Base-by-base conservation (phyloP, 1,284 basidiomycete species). In the Cutaneotrichosporon curvatum region DNA sequence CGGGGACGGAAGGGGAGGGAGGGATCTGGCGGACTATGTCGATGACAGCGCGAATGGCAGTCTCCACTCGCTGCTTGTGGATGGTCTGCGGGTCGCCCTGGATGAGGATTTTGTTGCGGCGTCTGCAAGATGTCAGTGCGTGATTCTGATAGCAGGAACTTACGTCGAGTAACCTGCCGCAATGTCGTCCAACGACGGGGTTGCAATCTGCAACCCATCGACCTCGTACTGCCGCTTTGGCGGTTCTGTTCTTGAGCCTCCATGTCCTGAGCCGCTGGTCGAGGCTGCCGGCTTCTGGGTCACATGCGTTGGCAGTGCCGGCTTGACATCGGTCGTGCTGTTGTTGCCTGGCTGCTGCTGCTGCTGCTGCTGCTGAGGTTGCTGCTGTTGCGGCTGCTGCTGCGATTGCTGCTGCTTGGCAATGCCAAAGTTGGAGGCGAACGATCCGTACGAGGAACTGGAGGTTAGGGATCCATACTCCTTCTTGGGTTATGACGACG, bases 31-130 rank as follows among this genome's bases (percentile, higher is more conserved):
- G 60, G 10, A 68, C 55, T 30, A 70, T 51, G 51, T 70, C 67
- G 40, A 70, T 52, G 50, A 68, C 66, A 22, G 67, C 63, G 18
- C 67, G 60, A 38, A 70, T 70, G 35, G 68, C 68, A 3, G 68
- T 70, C 45, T 70, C 68, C 9, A 70, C 68, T 25, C 68, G 53
- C 37, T 67, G 65, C 45, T 70, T 70, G 39, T 58, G 59, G 39
- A 67, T 63, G 40, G 52, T 42, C 32, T 66, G 65, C 3, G 68
- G 65, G 53, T 70, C 68, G 15, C 68, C 68, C 48, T 70, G 68
- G 10, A 70, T 51, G 2, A 68, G 43, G 5, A 70, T 37, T 34
- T 51, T 53, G 43, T 63, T 68, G 19, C 56, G 53, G 16, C 65
- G 64, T 31, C 39, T 43, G 42, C 23, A n/a, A n/a, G n/a, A n/a